Conservation (phyloP, 2,329 filamentous ascomycete species). For the Cercospora beticola region DNA sequence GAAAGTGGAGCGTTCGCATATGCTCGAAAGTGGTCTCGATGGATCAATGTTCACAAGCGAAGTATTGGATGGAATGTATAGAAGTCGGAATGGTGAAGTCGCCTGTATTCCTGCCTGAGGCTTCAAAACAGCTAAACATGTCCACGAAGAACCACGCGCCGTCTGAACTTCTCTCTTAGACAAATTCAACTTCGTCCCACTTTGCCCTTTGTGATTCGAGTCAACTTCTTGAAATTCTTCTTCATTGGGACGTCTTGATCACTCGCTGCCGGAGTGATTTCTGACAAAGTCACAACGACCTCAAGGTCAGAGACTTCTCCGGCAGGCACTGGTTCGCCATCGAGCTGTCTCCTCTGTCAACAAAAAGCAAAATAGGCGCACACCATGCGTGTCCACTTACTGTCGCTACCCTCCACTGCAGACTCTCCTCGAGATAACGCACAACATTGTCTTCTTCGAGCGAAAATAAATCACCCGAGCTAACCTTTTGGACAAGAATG, state of each 20-base stretch:
- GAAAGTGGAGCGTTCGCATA: background rate
- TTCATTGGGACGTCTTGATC: slow-evolving; percentile 41
- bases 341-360: slow-evolving; percentile 32
- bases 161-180: background rate
- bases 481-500: slow-evolving; percentile 9
- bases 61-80: background rate
- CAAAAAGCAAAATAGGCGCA: background rate
- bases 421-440: background rate
- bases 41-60: background rate
- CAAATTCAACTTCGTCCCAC: slow-evolving; percentile 23
- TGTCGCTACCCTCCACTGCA: slow-evolving; percentile 16
- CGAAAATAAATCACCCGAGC: slow-evolving; percentile 10
- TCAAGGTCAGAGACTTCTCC: slow-evolving; percentile 40
- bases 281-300: slow-evolving; percentile 42
- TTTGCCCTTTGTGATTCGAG: slow-evolving; percentile 26
- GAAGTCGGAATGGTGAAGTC: background rate
- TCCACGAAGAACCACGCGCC: too few species aligned
- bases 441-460: slow-evolving; percentile 12
- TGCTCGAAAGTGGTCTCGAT: background rate
- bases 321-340: slow-evolving; percentile 38
- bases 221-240: slow-evolving; percentile 34
- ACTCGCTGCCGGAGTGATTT: slow-evolving; percentile 40
- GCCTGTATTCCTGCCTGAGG: background rate
- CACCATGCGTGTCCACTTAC: too few species aligned
- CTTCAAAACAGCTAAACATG: too few species aligned